These are phyloP conservation scores for Clavispora santaluciae DNA, from an alignment of 805 yeast species.

Conservation along the genomic window DNA sequence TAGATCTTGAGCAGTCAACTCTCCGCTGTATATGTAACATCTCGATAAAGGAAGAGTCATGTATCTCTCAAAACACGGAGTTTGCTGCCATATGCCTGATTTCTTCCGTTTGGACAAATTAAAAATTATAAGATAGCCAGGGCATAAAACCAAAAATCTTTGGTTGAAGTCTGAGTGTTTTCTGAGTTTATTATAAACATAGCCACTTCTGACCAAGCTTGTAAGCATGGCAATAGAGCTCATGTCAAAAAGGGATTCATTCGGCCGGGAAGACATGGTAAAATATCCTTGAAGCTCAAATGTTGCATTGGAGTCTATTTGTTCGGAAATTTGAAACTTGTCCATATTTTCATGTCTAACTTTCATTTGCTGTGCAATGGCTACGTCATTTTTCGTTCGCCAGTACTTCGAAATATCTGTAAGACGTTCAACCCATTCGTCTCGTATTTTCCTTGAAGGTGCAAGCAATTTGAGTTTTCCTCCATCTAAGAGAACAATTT, in stretches of 20 bases:
- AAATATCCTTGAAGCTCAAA: slow-evolving; percentile 16
- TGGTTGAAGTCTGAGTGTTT: slow-evolving; percentile 64
- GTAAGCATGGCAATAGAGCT: slow-evolving; percentile 56
- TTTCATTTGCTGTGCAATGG: slow-evolving; percentile 29
- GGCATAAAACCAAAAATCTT: slow-evolving; percentile 60
- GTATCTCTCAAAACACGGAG: slow-evolving; percentile 47
- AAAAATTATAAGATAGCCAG: slow-evolving; percentile 63
- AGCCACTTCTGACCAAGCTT: slow-evolving; percentile 60
- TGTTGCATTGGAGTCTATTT: slow-evolving; percentile 50
- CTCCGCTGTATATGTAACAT: slow-evolving; percentile 76
- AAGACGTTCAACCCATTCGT: slow-evolving; percentile 64
- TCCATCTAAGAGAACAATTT: slow-evolving; percentile 46
- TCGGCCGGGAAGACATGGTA: slow-evolving; percentile 35
- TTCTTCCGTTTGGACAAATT: slow-evolving; percentile 44
- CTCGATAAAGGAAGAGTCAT: slow-evolving; percentile 57
- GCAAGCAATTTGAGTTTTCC: slow-evolving; percentile 51
- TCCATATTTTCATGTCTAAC: slow-evolving; percentile 43
- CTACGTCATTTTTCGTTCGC: slow-evolving; percentile 41
- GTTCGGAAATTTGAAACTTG: slow-evolving; percentile 48
- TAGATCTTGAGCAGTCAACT: slow-evolving; percentile 53
- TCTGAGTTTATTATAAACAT: slow-evolving; percentile 61
- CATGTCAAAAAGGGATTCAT: slow-evolving; percentile 49
- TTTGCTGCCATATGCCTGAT: slow-evolving; percentile 40
- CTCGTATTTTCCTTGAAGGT: slow-evolving; percentile 41
- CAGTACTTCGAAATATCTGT: slow-evolving; percentile 50